phyloP scores from a whole-genome alignment of 2,329 filamentous ascomycete species.

The Fusarium hostae region DNA sequence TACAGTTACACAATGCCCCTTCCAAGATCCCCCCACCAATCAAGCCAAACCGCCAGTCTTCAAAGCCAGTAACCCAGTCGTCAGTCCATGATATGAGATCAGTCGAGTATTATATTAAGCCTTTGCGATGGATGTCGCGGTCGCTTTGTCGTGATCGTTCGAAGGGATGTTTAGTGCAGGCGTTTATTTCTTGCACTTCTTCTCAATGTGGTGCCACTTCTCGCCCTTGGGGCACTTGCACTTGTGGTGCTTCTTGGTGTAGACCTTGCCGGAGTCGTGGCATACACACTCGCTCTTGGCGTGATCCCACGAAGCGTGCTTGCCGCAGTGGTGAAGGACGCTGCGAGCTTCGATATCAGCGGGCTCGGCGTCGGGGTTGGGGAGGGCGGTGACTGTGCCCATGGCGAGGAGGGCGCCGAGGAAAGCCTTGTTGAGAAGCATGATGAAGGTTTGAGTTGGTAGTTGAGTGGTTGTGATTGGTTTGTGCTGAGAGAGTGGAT shows the following conservation, averaged over 20 bases:
- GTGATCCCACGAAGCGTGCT: constrained; percentile 7
- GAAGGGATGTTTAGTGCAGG: not conserved
- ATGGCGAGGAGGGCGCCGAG: constrained; percentile 16
- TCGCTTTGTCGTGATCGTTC: fast-evolving
- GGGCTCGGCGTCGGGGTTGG: constrained; percentile 10
- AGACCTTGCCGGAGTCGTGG: constrained; percentile 22
- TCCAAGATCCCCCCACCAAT: not conserved
- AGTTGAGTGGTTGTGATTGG: not conserved
- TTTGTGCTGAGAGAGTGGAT: not conserved
- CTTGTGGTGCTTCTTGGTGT: constrained; percentile 14
- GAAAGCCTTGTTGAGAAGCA: constrained; percentile 22
- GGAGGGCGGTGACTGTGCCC: constrained; percentile 13
- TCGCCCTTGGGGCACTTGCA: constrained; percentile 29
- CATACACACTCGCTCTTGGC: constrained; percentile 8
- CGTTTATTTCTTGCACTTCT: constrained; percentile 20
- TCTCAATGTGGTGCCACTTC: constrained; percentile 23
- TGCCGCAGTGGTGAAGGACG: constrained; percentile 22
- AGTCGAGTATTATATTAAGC: too few species aligned
- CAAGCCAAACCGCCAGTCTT: fast-evolving
- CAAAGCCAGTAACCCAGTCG: fast-evolving
- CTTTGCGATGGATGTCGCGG: not conserved
- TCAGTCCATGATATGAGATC: fast-evolving
- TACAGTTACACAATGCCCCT: fast-evolving
- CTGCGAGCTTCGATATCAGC: constrained; percentile 8
- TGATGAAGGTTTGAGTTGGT: not conserved